Evolutionary conservation across 441 rosid genomes (phyloP), one percentile per base, ranked within the genome.

Genomic region (Gossypium trilobum): DNA sequence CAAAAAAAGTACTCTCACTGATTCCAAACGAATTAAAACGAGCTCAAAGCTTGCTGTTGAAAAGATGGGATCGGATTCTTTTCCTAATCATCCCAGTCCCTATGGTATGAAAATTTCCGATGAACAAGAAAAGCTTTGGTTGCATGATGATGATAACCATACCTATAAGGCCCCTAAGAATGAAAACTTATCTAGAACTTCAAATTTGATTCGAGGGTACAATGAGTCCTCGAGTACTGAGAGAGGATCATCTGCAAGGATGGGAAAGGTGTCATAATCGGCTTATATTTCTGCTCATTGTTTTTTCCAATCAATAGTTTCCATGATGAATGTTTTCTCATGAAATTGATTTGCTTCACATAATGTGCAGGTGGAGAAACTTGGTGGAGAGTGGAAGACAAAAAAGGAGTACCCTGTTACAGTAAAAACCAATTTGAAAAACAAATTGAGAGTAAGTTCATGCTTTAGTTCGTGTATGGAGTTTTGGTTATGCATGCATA

Each of bases 381-480:
- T 36, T 72, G 50, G 76, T 66, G 77, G 64, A 73, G 89, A 85
- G 67, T 73, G 63, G 80, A 87, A 78, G 74, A 81, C 74, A 25
- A 56, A 73, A 57, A 81, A 74, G 64, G 84, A 48, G 72, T 74
- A 63, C 57, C 83, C 83, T 17, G 72, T 66, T 19, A 77, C 78
- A 54, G 82, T 73, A 22, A 82, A 76, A 70, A 71, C 48, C 59
- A 79, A 77, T 78, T 57, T 77, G 10, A 70, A 74, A 20, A 74
- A 83, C 77, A 91, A 84, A 70, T 73, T 81, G 56, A 75, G 56
- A 20, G 91, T 92, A 79, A 85, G 90, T 82, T 70, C 73, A 39
- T 73, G 71, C 56, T 25, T 69, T 23, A 50, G 58, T 73, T 33
- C 23, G 68, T 48, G 39, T 73, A 4, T 73, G 42, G 42, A 33